Conservation (phyloP, 108 stramenopile species). For the Cyclotella baltica region DNA sequence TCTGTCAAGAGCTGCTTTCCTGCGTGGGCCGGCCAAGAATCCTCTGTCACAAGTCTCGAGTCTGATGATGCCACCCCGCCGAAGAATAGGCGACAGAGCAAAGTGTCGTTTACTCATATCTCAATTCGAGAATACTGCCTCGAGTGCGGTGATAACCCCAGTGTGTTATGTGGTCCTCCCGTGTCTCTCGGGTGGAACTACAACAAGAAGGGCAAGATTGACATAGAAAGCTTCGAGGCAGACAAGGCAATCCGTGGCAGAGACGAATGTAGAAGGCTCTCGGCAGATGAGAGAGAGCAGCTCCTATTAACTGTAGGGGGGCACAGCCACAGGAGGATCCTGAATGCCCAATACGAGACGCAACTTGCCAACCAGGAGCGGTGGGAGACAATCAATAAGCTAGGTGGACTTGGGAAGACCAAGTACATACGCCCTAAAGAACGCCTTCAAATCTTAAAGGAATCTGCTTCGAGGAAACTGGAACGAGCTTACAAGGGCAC, state of each 20-base stretch:
- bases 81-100: background rate
- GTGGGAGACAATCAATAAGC: slow-evolving; percentile 31
- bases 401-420: slow-evolving; percentile 35
- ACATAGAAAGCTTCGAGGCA: slow-evolving; percentile 49
- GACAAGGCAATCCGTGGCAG: slow-evolving; percentile 4
- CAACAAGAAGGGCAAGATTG: slow-evolving; percentile 34
- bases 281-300: slow-evolving; percentile 31
- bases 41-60: slow-evolving; percentile 7
- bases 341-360: slow-evolving; percentile 34
- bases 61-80: background rate
- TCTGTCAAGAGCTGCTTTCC: slow-evolving; percentile 42
- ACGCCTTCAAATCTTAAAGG: slow-evolving; percentile 42
- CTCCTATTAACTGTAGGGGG: slow-evolving; percentile 38
- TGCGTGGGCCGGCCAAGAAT: background rate
- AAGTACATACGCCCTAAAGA: slow-evolving; percentile 35
- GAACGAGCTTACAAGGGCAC: slow-evolving; percentile 34
- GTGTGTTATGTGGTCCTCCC: slow-evolving; percentile 66
- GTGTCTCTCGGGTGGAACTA: slow-evolving; percentile 70
- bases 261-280: slow-evolving; percentile 21
- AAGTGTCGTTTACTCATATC: slow-evolving; percentile 42
- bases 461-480: slow-evolving; percentile 47
- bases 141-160: slow-evolving; percentile 69
- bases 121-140: slow-evolving; percentile 43
- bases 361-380: slow-evolving; percentile 30
- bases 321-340: slow-evolving; percentile 29